These are phyloP conservation scores for Stachybotrys chartarum DNA, from an alignment of 2,329 filamentous ascomycete species.

Conservation along the genomic window DNA sequence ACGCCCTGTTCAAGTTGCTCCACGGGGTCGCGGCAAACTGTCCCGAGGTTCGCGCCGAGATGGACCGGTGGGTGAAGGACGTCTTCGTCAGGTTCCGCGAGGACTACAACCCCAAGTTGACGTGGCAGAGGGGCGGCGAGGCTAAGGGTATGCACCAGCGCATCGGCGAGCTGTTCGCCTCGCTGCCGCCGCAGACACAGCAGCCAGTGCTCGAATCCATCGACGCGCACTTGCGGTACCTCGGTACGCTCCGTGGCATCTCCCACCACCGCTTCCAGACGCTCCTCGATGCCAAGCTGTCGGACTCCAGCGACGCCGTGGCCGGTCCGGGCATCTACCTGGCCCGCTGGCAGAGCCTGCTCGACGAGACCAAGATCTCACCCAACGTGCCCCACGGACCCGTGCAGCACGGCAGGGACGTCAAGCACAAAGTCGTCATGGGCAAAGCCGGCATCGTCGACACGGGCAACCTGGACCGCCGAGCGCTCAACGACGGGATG, in stretches of 20 bases:
- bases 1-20: slow-evolving; percentile 60
- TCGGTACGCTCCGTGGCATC: slow-evolving; percentile 43
- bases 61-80: slow-evolving; percentile 56
- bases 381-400: slow-evolving; percentile 26
- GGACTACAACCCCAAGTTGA: slow-evolving; percentile 1
- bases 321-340: not conserved
- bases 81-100: slow-evolving; percentile 49
- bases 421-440: slow-evolving; percentile 33
- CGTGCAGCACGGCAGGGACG: slow-evolving; percentile 46
- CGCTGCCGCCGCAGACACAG: slow-evolving; percentile 40
- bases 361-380: not conserved
- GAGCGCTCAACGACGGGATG: slow-evolving; percentile 17
- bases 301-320: not conserved
- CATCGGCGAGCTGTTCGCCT: slow-evolving; percentile 33
- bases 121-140: not conserved
- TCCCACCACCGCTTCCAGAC: slow-evolving; percentile 49
- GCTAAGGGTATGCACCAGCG: slow-evolving; percentile 29
- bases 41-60: slow-evolving; percentile 50
- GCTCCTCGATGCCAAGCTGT: slow-evolving; percentile 37
- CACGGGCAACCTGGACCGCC: slow-evolving; percentile 9
- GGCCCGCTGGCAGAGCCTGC: not conserved
- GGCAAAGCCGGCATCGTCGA: slow-evolving; percentile 34
- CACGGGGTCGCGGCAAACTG: slow-evolving; percentile 64
- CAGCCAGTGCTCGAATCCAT: slow-evolving; percentile 41
- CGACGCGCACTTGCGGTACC: slow-evolving; percentile 54